These are phyloP conservation scores for Raffaelea albimanens DNA, from an alignment of 2,329 filamentous ascomycete species.

Conservation along the genomic window DNA sequence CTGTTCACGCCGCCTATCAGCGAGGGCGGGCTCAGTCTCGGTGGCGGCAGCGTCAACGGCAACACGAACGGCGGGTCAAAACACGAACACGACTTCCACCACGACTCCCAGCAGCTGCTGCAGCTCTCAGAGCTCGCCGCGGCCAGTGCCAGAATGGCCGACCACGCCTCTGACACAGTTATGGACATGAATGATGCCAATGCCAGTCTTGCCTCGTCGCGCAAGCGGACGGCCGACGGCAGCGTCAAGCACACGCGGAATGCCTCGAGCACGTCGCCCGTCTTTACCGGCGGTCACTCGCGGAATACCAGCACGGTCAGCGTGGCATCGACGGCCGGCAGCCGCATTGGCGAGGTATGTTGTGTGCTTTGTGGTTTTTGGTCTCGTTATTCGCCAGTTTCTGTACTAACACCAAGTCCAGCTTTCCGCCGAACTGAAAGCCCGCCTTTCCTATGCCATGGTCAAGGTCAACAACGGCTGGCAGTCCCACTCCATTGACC, in stretches of 20 bases:
- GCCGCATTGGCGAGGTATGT: slow-evolving; percentile 68
- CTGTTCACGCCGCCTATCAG: slow-evolving; percentile 34
- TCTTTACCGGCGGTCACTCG: slow-evolving; percentile 47
- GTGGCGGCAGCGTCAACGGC: slow-evolving; percentile 25
- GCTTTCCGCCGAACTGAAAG: slow-evolving; percentile 70
- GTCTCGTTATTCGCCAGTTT: slow-evolving; percentile 3
- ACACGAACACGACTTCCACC: slow-evolving; percentile 25
- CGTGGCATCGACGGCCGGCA: slow-evolving; percentile 50
- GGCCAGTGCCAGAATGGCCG: slow-evolving; percentile 37
- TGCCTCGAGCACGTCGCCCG: slow-evolving; percentile 34
- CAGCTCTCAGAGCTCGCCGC: slow-evolving; percentile 51
- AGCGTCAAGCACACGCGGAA: slow-evolving; percentile 48
- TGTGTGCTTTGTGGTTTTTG: neutral
- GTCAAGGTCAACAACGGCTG: slow-evolving; percentile 87
- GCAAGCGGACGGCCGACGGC: slow-evolving; percentile 72
- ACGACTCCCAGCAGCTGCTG: slow-evolving; percentile 48
- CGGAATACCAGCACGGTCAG: slow-evolving; percentile 63
- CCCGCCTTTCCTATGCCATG: slow-evolving; percentile 85
- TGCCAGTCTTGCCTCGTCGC: slow-evolving; percentile 24
- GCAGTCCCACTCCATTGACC: slow-evolving; percentile 68
- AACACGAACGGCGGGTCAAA: neutral
- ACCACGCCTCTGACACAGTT: slow-evolving; percentile 12
- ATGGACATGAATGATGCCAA: neutral
- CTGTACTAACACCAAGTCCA: slow-evolving; percentile 21
- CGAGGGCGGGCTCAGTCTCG: slow-evolving; percentile 30